phyloP scores from a whole-genome alignment of 169 alveolate genomes.

The Besnoitia besnoiti region DNA sequence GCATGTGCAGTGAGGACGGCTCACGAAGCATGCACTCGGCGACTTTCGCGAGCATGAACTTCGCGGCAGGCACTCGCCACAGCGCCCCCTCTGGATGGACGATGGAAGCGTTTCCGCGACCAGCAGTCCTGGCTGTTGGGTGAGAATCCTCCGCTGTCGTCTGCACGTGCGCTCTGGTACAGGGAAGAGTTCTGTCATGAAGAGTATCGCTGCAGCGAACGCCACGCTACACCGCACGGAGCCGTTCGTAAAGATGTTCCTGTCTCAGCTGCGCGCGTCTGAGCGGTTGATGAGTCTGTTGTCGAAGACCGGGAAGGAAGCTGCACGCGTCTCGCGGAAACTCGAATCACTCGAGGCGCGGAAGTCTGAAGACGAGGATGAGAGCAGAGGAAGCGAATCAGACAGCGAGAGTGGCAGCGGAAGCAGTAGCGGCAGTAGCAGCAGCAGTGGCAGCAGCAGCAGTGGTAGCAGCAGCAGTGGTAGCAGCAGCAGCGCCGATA shows the following conservation, averaged over 20 bases:
- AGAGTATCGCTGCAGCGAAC: not conserved
- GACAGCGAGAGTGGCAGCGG: not conserved
- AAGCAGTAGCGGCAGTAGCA: not conserved
- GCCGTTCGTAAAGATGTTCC: not conserved
- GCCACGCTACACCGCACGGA: constrained; percentile 7
- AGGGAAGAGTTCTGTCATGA: not conserved
- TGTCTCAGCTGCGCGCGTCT: not conserved
- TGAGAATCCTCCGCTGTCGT: not conserved
- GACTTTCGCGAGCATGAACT: too few species aligned
- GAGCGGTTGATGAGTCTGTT: not conserved
- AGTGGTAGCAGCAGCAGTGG: not conserved
- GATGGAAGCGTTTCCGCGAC: too few species aligned
- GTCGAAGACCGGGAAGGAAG: constrained; percentile 10
- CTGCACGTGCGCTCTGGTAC: not conserved
- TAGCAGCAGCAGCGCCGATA: not conserved
- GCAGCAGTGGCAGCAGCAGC: not conserved
- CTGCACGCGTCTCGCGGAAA: not conserved
- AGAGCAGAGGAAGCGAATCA: not conserved
- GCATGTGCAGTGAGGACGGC: too few species aligned
- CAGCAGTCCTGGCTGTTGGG: not conserved
- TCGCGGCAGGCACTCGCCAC: too few species aligned
- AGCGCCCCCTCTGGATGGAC: too few species aligned
- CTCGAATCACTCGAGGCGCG: not conserved
- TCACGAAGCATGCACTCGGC: too few species aligned
- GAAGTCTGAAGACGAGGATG: not conserved